A percentile compares a stretch with the other conserved stretches of the same genome.
These are phyloP conservation scores for Xylona heveae DNA, from an alignment of 495 filamentous ascomycete genomes.

Conservation along the genomic window DNA sequence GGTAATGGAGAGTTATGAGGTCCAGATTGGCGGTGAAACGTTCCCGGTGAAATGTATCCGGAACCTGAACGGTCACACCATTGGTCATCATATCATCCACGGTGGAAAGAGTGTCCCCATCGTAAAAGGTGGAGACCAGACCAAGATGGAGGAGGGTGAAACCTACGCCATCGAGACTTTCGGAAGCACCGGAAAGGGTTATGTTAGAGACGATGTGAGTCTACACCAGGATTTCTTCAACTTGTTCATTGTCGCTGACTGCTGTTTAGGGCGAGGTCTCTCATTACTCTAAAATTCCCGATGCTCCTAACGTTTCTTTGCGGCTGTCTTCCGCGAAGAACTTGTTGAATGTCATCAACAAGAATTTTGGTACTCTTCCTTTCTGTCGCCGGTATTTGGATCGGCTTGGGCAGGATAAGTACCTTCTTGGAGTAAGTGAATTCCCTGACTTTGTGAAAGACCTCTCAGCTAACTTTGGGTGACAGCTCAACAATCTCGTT, in stretches of 20 bases:
- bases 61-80: constrained; percentile 79
- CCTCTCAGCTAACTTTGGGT: background rate
- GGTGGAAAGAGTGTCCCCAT: constrained; percentile 80
- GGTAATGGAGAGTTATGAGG: constrained; percentile 76
- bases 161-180: constrained; percentile 89
- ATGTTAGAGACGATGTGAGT: constrained; percentile 56
- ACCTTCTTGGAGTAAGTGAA: constrained; percentile 52
- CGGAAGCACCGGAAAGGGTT: constrained; percentile 76
- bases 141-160: constrained; percentile 90
- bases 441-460: background rate
- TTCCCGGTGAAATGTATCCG: constrained; percentile 70
- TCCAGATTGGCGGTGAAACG: constrained; percentile 53
- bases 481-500: constrained; percentile 72
- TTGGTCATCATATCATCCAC: constrained; percentile 71
- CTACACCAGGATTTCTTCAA: constrained; percentile 1
- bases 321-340: constrained; percentile 60
- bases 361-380: constrained; percentile 78
- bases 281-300: constrained; percentile 46
- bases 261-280: constrained; percentile 37
- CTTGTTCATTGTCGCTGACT: constrained; percentile 4
- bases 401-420: constrained; percentile 70
- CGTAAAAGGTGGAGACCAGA: constrained; percentile 57
- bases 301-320: constrained; percentile 44
- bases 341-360: constrained; percentile 66
- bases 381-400: constrained; percentile 78